A percentile compares a stretch with the other conserved stretches of the same genome.
Conservation (phyloP, 2,329 filamentous ascomycete species). For the Colletotrichum cereale region DNA sequence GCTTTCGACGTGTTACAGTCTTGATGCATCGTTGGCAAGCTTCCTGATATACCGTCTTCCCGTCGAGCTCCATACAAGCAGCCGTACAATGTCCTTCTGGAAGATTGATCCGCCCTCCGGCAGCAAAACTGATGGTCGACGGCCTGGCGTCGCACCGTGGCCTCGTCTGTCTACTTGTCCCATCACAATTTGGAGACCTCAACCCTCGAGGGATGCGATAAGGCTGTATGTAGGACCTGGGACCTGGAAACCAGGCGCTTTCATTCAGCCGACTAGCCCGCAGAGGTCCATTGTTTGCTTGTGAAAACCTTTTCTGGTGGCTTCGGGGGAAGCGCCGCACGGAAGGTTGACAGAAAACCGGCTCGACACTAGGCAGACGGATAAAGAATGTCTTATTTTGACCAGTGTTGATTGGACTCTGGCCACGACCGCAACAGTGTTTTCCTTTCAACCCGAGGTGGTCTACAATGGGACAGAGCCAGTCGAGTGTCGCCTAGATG, state of each 20-base stretch:
- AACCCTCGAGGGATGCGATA: conserved; percentile 11
- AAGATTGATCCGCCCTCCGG: background rate
- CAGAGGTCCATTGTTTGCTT: conserved; percentile 2
- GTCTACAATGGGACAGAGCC: conserved; percentile 14
- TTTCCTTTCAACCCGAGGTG: background rate
- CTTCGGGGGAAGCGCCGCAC: background rate
- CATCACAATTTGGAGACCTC: conserved; percentile 12
- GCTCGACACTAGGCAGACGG: background rate
- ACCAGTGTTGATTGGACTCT: background rate
- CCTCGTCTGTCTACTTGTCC: background rate
- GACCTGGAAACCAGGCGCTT: conserved; percentile 2
- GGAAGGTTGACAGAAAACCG: background rate
- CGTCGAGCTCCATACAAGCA: background rate
- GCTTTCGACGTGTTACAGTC: background rate
- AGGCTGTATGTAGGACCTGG: conserved; percentile 24
- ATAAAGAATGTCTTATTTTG: conserved; percentile 15
- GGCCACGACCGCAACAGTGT: background rate
- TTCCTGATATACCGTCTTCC: background rate
- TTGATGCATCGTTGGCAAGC: background rate
- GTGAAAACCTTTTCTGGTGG: conserved; percentile 1
- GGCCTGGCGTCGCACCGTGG: background rate
- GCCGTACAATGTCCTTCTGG: background rate
- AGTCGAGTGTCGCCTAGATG: background rate
- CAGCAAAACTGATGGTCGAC: background rate
- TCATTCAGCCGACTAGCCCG: conserved; percentile 8